phyloP scores from a whole-genome alignment of 345 rosid genomes.

The Cardiospermum halicacabum region DNA sequence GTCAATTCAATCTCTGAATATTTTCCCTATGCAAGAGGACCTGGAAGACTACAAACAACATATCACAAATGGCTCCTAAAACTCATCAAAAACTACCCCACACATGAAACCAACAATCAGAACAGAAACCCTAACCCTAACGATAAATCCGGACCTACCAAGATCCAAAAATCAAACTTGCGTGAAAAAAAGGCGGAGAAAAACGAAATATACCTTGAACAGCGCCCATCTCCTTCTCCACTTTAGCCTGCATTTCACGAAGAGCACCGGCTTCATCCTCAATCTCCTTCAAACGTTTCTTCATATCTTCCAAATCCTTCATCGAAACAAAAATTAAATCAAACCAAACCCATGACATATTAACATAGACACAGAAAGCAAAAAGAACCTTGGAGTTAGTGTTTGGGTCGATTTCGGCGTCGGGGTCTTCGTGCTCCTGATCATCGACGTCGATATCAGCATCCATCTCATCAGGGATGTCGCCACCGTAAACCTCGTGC shows the following conservation, averaged over 20 bases:
- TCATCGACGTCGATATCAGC: conserved; percentile 60
- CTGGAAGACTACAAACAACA: no score
- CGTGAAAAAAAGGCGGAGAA: neutral
- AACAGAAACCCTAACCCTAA: neutral
- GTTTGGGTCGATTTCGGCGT: conserved; percentile 42
- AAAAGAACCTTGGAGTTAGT: conserved; percentile 52
- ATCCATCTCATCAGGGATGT: conserved; percentile 82
- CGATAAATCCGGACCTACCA: neutral
- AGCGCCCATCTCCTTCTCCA: conserved; percentile 98
- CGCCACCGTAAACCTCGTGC: conserved; percentile 87
- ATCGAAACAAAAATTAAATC: neutral
- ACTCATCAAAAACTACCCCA: neutral
- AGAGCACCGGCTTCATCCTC: conserved; percentile 98
- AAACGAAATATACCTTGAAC: conserved; percentile 57
- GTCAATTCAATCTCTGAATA: neutral
- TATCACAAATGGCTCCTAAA: neutral
- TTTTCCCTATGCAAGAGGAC: no score
- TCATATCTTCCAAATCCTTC: conserved; percentile 98
- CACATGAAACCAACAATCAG: neutral
- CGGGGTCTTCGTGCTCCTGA: conserved; percentile 39
- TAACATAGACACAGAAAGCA: neutral
- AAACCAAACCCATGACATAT: neutral
- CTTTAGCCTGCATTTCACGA: conserved; percentile 99
- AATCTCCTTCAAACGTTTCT: conserved; percentile 88
- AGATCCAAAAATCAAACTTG: conserved; percentile 16